phyloP scores from a whole-genome alignment of 371 early-diverging fungal genomes.

The Mucor saturninus region DNA sequence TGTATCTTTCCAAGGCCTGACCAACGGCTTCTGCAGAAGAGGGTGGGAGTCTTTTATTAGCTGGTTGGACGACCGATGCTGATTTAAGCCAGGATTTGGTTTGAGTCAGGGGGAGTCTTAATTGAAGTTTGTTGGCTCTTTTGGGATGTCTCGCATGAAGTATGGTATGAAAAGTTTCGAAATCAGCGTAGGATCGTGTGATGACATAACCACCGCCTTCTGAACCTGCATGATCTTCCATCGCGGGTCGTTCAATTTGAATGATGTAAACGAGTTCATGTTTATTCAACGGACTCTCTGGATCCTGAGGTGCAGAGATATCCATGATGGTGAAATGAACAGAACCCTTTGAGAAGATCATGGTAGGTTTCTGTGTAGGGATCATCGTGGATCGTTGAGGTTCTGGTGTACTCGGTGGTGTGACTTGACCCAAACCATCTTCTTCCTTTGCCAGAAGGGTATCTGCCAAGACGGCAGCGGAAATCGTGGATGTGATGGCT shows the following conservation, averaged over 20 bases:
- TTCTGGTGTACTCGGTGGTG: slow-evolving; percentile 18
- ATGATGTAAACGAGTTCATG: slow-evolving; percentile 42
- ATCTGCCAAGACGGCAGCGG: slow-evolving; percentile 17
- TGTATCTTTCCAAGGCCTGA: slow-evolving; percentile 36
- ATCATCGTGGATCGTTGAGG: slow-evolving; percentile 9
- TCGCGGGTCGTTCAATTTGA: slow-evolving; percentile 51
- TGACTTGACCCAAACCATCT: not conserved
- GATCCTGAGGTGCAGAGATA: slow-evolving; percentile 31
- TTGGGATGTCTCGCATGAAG: slow-evolving; percentile 39
- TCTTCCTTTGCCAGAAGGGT: not conserved
- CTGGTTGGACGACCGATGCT: not conserved
- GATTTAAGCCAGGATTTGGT: slow-evolving; percentile 43
- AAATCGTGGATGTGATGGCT: not conserved
- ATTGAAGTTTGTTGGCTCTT: slow-evolving; percentile 29
- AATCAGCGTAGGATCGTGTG: slow-evolving; percentile 50
- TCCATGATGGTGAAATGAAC: slow-evolving; percentile 54
- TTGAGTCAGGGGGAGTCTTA: slow-evolving; percentile 42
- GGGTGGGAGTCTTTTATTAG: slow-evolving; percentile 3
- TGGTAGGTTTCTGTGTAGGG: not conserved
- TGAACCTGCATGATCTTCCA: slow-evolving; percentile 37
- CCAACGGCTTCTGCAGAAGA: slow-evolving; percentile 23
- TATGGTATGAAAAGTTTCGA: slow-evolving; percentile 47
- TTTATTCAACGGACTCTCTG: slow-evolving; percentile 21
- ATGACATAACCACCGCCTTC: slow-evolving; percentile 59
- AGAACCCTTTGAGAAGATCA: slow-evolving; percentile 41